Percentiles rank a stretch among this genome's conserved stretches.
Conservation (phyloP, 495 filamentous ascomycete genomes). For the Astrocystis sublimbata region DNA sequence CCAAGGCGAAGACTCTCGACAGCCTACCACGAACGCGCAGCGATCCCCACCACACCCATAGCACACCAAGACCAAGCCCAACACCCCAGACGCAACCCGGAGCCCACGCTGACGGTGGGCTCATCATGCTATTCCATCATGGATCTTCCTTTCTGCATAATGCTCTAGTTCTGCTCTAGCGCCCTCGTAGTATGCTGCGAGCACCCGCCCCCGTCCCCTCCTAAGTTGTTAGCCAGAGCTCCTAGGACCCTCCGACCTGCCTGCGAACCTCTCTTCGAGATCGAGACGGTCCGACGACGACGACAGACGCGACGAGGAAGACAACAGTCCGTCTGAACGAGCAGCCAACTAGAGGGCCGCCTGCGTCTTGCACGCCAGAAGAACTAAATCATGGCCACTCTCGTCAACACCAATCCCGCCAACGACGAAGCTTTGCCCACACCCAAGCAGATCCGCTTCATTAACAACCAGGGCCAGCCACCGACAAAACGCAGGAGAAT, state of each 20-base stretch:
- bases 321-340: background rate
- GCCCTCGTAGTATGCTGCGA: constrained; percentile 16
- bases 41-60: too few species aligned
- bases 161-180: constrained; percentile 9
- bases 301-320: background rate
- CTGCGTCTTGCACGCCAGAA: constrained; percentile 6
- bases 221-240: too few species aligned
- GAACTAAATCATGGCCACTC: constrained; percentile 46
- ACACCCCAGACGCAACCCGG: background rate
- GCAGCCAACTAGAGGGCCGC: background rate
- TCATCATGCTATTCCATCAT: background rate
- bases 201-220: constrained; percentile 6
- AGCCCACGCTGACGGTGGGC: constrained; percentile 13
- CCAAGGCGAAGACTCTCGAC: too few species aligned
- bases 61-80: too few species aligned
- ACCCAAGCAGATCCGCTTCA: constrained; percentile 69
- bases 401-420: constrained; percentile 40
- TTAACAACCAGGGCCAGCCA: constrained; percentile 78
- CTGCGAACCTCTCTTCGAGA: background rate
- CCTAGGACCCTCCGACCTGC: too few species aligned
- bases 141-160: constrained; percentile 15
- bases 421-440: constrained; percentile 41
- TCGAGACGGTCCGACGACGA: background rate
- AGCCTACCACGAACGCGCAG: too few species aligned
- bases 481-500: constrained; percentile 79